A percentile compares a stretch with the other conserved stretches of the same genome.
These are phyloP conservation scores for Hawksworthiomyces lignivorus DNA, from an alignment of 2,329 filamentous ascomycete species.

Conservation along the genomic window DNA sequence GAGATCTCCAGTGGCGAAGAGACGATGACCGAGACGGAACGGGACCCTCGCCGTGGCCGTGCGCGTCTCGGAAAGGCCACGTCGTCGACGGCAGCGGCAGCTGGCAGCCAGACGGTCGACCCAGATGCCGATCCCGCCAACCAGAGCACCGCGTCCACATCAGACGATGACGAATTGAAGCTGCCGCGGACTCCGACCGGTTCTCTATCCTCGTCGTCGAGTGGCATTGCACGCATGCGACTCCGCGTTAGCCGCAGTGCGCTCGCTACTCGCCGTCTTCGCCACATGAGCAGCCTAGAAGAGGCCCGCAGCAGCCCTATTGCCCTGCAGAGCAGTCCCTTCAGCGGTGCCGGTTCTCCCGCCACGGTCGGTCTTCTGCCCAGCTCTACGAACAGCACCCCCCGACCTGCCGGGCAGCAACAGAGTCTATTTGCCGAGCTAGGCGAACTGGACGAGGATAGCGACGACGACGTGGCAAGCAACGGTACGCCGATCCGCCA, in stretches of 20 bases:
- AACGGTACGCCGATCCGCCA: slow-evolving; percentile 49
- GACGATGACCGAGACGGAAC: slow-evolving; percentile 74
- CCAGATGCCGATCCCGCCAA: slow-evolving; percentile 24
- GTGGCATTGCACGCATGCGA: slow-evolving; percentile 44
- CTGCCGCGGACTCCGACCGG: slow-evolving; percentile 54
- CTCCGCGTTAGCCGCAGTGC: slow-evolving; percentile 61
- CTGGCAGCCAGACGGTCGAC: not conserved
- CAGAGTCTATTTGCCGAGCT: slow-evolving; percentile 91
- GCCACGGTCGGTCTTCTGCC: slow-evolving; percentile 25
- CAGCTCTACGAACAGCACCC: slow-evolving; percentile 43
- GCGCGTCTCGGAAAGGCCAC: not conserved
- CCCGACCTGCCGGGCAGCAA: slow-evolving; percentile 42
- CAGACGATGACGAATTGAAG: slow-evolving; percentile 65
- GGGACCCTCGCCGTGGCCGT: slow-evolving; percentile 8
- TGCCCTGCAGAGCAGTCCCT: slow-evolving; percentile 46
- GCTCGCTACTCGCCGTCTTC: slow-evolving; percentile 46
- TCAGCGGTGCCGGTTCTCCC: slow-evolving; percentile 10
- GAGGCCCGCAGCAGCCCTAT: slow-evolving; percentile 23
- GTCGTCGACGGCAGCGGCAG: not conserved
- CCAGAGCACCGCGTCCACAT: slow-evolving; percentile 83
- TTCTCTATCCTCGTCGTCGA: slow-evolving; percentile 53
- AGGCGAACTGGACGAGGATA: slow-evolving; percentile 62
- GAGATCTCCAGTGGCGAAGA: slow-evolving; percentile 68
- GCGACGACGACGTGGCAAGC: slow-evolving; percentile 61
- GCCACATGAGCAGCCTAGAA: slow-evolving; percentile 55